Percentiles rank a stretch among this genome's conserved stretches.
Evolutionary conservation across 2,329 filamentous ascomycete genomes (phyloP).

Genomic region (Fusarium siculi): DNA sequence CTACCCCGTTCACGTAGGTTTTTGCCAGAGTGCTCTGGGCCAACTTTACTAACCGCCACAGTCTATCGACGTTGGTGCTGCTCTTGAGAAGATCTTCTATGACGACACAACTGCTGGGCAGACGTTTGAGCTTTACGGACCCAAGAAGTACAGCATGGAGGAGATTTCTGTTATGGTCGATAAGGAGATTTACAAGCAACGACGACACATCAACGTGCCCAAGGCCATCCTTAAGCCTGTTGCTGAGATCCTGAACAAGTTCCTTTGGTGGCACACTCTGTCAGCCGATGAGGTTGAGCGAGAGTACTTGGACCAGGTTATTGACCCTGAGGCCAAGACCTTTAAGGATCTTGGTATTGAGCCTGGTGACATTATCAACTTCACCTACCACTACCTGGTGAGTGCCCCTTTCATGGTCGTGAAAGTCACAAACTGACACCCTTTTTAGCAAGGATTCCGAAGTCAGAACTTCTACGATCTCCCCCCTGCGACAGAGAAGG

Average conservation of each 20-base stretch:
- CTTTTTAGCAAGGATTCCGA: constrained; percentile 83
- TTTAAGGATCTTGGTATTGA: constrained; percentile 94
- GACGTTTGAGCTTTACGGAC: constrained; percentile 94
- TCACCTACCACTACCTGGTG: constrained; percentile 95
- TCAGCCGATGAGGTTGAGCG: constrained; percentile 89
- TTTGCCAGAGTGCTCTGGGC: not conserved
- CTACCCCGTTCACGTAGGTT: constrained; percentile 87
- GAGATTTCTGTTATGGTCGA: constrained; percentile 91
- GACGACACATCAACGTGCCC: constrained; percentile 91
- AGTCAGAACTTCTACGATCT: constrained; percentile 91
- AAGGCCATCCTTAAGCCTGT: constrained; percentile 81
- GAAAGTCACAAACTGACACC: constrained; percentile 6
- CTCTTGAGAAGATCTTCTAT: constrained; percentile 88
- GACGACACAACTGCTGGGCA: constrained; percentile 91
- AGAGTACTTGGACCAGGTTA: constrained; percentile 92
- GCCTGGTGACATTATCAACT: constrained; percentile 84
- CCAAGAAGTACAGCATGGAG: constrained; percentile 88
- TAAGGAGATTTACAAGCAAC: constrained; percentile 89
- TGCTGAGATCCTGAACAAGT: constrained; percentile 79
- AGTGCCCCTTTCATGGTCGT: constrained; percentile 49
- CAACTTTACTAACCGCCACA: constrained; percentile 48
- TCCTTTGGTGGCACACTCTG: constrained; percentile 88
- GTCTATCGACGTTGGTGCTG: constrained; percentile 90
- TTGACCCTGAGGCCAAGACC: constrained; percentile 92
- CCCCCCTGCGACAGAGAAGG: constrained; percentile 92